phyloP scores from a whole-genome alignment of 2,329 filamentous ascomycete genomes.

The Aspergillus pseudotamarii region DNA sequence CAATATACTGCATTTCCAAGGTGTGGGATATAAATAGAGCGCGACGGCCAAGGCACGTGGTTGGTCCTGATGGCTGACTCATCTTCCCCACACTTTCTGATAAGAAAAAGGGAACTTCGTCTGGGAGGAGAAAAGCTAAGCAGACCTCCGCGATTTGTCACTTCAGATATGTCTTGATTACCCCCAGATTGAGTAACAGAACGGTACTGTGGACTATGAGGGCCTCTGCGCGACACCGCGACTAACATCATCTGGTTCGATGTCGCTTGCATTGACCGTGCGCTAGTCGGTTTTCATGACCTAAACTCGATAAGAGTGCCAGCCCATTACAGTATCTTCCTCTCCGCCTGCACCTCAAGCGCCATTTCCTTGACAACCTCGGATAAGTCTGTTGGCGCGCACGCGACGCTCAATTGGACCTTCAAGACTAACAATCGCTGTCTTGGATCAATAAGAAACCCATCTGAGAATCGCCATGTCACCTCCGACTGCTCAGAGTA shows the following conservation, averaged over 20 bases:
- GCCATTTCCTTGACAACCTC: background rate
- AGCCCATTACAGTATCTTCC: background rate
- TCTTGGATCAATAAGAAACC: background rate
- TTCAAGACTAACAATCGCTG: background rate
- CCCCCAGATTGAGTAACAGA: background rate
- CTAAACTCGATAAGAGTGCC: background rate
- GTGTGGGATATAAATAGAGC: constrained; percentile 18
- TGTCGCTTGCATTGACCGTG: constrained; percentile 8
- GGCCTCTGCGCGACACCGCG: background rate
- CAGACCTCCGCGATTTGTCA: background rate
- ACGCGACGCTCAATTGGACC: background rate
- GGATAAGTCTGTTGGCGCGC: background rate
- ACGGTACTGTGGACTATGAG: constrained; percentile 5
- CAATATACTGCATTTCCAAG: background rate
- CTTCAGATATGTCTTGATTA: background rate
- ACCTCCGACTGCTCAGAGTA: constrained; percentile 32
- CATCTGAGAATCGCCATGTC: constrained; percentile 27
- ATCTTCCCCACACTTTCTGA: constrained; percentile 19
- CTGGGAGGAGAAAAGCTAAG: background rate
- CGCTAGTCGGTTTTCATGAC: constrained; percentile 4
- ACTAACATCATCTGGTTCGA: constrained; percentile 8
- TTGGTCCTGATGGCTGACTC: constrained; percentile 18
- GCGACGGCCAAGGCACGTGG: constrained; percentile 14
- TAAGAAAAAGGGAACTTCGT: constrained; percentile 9
- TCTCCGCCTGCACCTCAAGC: constrained; percentile 2